Evolutionary conservation across 139 green algal species (phyloP).

Genomic region (Chlamydomonas sphaeroides): DNA sequence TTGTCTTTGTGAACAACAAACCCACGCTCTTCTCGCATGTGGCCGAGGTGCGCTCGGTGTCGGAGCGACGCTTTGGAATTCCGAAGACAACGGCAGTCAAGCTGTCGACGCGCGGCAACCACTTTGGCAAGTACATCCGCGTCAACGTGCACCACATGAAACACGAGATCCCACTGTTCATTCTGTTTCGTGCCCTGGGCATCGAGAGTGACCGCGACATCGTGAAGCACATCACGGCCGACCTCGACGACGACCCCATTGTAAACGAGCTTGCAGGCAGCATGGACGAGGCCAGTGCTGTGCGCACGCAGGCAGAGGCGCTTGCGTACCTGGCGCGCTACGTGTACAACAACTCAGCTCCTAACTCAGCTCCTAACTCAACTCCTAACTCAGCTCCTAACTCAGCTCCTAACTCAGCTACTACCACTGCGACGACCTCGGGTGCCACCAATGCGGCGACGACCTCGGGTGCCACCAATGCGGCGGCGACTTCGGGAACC

Average conservation of each 20-base stretch:
- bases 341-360: constrained; percentile 32
- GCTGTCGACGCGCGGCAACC: not conserved
- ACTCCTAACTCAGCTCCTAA: too few species aligned
- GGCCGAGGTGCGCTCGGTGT: not conserved
- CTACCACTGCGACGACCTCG: too few species aligned
- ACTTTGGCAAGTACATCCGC: constrained; percentile 9
- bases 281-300: constrained; percentile 39
- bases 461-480: not conserved
- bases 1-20: constrained; percentile 35
- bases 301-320: constrained; percentile 12
- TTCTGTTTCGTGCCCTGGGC: constrained; percentile 41
- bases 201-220: constrained; percentile 12
- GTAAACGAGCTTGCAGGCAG: constrained; percentile 64
- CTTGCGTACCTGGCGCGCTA: constrained; percentile 68
- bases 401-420: too few species aligned
- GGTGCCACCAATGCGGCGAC: too few species aligned
- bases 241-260: constrained; percentile 32
- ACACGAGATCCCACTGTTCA: constrained; percentile 2
- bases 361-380: too few species aligned
- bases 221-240: not conserved
- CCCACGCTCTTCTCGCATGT: not conserved
- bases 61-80: not conserved
- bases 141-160: constrained; percentile 21
- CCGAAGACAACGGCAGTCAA: constrained; percentile 34
- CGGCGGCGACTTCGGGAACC: too few species aligned